Evolutionary conservation across 352 stramenopile species (phyloP).

Genomic region (Phytophthora lateralis): DNA sequence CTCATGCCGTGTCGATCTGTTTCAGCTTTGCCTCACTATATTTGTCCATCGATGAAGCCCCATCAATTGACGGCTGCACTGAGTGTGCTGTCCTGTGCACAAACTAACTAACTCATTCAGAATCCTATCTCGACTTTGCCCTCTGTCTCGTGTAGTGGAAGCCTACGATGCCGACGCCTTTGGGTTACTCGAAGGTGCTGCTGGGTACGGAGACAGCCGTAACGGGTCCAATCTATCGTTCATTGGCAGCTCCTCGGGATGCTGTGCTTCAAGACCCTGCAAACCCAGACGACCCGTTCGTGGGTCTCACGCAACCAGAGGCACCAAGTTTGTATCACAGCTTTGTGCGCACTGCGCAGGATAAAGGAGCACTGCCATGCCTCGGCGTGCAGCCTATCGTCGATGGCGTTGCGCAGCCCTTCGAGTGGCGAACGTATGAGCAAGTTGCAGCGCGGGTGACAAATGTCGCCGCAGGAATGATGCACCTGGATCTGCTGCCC

Average conservation of each 20-base stretch:
- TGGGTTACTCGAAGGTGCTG: constrained; percentile 53
- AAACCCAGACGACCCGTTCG: constrained; percentile 42
- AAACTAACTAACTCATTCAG: constrained; percentile 1
- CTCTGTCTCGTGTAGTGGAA: neutral
- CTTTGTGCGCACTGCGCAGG: constrained; percentile 40
- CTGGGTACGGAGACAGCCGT: constrained; percentile 46
- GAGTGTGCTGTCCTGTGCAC: neutral
- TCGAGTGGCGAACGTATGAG: constrained; percentile 65
- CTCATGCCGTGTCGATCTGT: neutral
- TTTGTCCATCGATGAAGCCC: constrained; percentile 5
- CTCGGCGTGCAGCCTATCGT: constrained; percentile 51
- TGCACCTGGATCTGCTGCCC: constrained; percentile 51
- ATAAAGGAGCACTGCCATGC: constrained; percentile 39
- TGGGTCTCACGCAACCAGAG: constrained; percentile 44
- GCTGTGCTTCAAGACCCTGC: constrained; percentile 39
- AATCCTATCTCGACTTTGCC: constrained; percentile 3
- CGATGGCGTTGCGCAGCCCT: constrained; percentile 31
- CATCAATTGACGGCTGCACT: neutral
- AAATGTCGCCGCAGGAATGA: constrained; percentile 49
- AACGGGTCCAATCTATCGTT: constrained; percentile 55
- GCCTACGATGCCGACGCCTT: constrained; percentile 37
- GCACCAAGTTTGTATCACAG: constrained; percentile 55
- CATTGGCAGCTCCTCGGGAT: constrained; percentile 27
- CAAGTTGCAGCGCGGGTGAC: constrained; percentile 45
- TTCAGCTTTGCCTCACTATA: constrained; percentile 13